Evolutionary conservation across 345 rosid species (phyloP).

Genomic region (Psidium friedrichsthalianum): DNA sequence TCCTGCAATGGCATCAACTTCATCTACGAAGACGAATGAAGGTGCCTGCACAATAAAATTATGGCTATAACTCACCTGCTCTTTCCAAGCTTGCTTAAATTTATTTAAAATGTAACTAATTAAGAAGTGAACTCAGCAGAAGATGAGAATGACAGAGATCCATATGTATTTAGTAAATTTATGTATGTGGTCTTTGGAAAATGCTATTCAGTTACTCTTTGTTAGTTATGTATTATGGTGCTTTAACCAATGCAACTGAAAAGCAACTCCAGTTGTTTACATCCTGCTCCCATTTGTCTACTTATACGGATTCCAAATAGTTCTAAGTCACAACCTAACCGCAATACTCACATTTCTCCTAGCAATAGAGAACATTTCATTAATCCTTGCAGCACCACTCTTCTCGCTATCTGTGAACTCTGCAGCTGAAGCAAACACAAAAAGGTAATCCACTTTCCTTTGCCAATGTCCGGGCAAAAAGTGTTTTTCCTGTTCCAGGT

Average conservation of each 20-base stretch:
- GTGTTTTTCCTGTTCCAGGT: slow-evolving; percentile 98
- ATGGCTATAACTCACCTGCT: not conserved
- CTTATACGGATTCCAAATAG: not conserved
- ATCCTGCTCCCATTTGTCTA: not conserved
- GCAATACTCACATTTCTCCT: slow-evolving; percentile 76
- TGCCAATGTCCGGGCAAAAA: slow-evolving; percentile 90
- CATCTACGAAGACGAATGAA: slow-evolving; percentile 91
- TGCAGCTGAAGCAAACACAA: slow-evolving; percentile 95
- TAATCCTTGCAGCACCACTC: slow-evolving; percentile 82
- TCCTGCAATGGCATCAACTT: slow-evolving; percentile 97
- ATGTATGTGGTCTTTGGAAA: not conserved
- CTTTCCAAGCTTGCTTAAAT: not conserved
- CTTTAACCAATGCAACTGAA: not conserved
- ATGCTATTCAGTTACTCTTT: not conserved
- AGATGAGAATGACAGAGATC: not conserved
- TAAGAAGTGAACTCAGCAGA: not conserved
- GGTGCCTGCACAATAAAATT: slow-evolving; percentile 59
- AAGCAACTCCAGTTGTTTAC: not conserved
- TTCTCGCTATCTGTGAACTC: slow-evolving; percentile 92
- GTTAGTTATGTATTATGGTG: not conserved
- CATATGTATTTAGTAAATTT: not conserved
- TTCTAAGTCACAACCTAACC: not conserved
- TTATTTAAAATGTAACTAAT: not conserved
- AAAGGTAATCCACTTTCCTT: slow-evolving; percentile 94
- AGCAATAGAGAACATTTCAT: slow-evolving; percentile 85